Conservation (phyloP, 352 stramenopile species). For the Pythium aphanidermatum region DNA sequence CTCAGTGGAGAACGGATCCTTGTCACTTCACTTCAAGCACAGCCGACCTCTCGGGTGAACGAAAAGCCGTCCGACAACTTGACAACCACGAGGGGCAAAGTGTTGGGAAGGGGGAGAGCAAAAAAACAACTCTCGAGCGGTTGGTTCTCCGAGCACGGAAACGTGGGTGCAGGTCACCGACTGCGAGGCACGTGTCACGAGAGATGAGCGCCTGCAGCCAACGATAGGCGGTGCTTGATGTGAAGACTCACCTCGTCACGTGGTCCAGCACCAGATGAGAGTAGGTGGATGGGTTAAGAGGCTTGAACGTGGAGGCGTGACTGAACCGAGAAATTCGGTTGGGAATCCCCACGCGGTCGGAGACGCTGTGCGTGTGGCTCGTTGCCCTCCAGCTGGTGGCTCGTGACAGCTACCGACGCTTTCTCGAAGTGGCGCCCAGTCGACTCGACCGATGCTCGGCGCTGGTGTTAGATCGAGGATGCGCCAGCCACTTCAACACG, state of each 20-base stretch:
- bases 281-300: neutral
- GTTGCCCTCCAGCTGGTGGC: neutral
- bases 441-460: neutral
- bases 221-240: no score
- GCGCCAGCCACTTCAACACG: constrained; percentile 22
- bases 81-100: no score
- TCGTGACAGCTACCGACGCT: constrained; percentile 9
- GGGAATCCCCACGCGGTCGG: constrained; percentile 2
- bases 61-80: no score
- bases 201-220: no score
- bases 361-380: neutral
- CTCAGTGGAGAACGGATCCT: neutral
- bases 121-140: no score
- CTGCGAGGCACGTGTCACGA: no score
- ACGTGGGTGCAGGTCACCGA: no score
- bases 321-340: neutral
- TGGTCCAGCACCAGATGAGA: neutral
- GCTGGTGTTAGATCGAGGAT: no score
- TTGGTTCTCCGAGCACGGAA: no score
- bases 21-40: no score
- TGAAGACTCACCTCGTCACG: neutral
- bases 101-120: no score
- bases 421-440: constrained; percentile 13
- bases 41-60: no score
- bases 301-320: neutral